These are phyloP conservation scores for Rhizophagus sp. DNA, from an alignment of 192 early-diverging fungal genomes.

Conservation along the genomic window DNA sequence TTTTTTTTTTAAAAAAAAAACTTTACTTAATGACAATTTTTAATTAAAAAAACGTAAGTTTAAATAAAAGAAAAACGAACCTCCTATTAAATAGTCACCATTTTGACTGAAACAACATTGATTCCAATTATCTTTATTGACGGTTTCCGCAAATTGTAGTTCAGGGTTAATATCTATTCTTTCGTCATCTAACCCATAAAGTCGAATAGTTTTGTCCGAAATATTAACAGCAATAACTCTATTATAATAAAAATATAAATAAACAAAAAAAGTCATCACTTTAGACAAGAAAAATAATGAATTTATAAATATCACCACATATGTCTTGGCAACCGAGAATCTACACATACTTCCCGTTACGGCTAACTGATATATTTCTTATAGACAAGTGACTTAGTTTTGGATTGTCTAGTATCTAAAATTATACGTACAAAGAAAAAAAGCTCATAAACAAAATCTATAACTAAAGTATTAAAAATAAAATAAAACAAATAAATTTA, in stretches of 20 bases:
- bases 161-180: constrained; percentile 44
- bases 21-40: constrained; percentile 20
- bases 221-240: constrained; percentile 81
- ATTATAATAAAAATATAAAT: constrained; percentile 4
- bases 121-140: constrained; percentile 90
- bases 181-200: constrained; percentile 55
- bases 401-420: constrained; percentile 39
- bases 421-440: constrained; percentile 12
- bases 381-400: constrained; percentile 51
- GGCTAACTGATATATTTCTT: constrained; percentile 63
- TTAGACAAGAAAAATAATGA: background rate
- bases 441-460: background rate
- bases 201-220: constrained; percentile 76
- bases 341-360: constrained; percentile 60
- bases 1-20: background rate
- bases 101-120: constrained; percentile 85
- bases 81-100: constrained; percentile 90
- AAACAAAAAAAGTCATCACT: background rate
- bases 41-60: background rate
- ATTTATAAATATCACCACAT: background rate
- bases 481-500: background rate
- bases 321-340: background rate
- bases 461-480: background rate
- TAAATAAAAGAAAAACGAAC: constrained; percentile 35
- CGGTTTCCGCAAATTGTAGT: constrained; percentile 85